A percentile compares a stretch with the other conserved stretches of the same genome.
These are phyloP conservation scores for Monilinia vaccinii-corymbosi DNA, from an alignment of 2,329 filamentous ascomycete species.

Conservation along the genomic window DNA sequence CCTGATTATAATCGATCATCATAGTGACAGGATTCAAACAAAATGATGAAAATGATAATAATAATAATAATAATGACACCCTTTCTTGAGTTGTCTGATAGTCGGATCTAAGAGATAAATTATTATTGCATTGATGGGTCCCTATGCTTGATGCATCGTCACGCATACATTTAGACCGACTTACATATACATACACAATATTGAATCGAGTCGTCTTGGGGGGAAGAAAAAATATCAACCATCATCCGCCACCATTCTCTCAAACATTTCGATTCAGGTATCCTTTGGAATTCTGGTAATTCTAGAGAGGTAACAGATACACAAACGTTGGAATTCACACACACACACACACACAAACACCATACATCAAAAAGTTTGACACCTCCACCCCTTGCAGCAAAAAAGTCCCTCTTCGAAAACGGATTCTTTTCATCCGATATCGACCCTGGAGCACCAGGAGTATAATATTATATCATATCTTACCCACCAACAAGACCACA, in stretches of 20 bases:
- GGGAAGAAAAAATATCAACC: too few relatives aligned
- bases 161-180: background rate
- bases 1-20: background rate
- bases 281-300: background rate
- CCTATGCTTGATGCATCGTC: background rate
- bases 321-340: background rate
- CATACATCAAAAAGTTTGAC: too few relatives aligned
- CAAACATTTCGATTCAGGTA: background rate
- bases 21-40: too few relatives aligned
- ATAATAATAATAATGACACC: background rate
- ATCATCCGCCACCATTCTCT: background rate
- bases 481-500: background rate
- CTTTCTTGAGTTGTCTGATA: too few relatives aligned
- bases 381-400: too few relatives aligned
- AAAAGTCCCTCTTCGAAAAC: too few relatives aligned
- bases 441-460: too few relatives aligned
- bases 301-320: background rate
- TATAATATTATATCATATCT: background rate
- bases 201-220: background rate
- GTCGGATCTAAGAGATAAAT: too few relatives aligned
- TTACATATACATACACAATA: background rate
- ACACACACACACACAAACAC: too few relatives aligned
- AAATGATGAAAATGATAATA: background rate
- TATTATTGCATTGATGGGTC: too few relatives aligned
- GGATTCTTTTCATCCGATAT: too few relatives aligned